A percentile compares a stretch with the other conserved stretches of the same genome.
These are phyloP conservation scores for Atkinsonella texensis DNA, from an alignment of 2,329 filamentous ascomycete genomes.

Conservation along the genomic window DNA sequence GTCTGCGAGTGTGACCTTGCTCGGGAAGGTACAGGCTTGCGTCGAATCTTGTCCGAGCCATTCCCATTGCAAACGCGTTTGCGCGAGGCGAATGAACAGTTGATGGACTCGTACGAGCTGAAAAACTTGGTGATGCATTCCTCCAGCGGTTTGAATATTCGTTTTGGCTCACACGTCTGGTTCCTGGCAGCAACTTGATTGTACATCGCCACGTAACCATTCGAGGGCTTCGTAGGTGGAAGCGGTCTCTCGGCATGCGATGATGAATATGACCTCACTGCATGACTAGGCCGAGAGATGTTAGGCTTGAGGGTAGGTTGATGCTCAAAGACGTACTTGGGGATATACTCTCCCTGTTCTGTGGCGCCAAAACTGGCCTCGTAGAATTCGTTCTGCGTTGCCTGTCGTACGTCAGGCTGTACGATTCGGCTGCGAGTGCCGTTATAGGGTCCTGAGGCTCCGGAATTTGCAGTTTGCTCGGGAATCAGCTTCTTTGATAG, in stretches of 20 bases:
- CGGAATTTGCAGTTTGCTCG: not conserved
- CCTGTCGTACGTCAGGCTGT: not conserved
- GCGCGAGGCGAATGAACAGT: constrained; percentile 56
- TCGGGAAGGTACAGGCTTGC: constrained; percentile 14
- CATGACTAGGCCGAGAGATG: constrained; percentile 13
- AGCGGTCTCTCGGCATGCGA: constrained; percentile 29
- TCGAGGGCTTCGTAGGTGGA: constrained; percentile 9
- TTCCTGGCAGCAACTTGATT: constrained; percentile 5
- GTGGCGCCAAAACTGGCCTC: not conserved
- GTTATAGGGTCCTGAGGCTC: not conserved
- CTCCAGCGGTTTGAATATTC: constrained; percentile 64
- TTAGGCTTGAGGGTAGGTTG: constrained; percentile 25
- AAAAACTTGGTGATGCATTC: constrained; percentile 64
- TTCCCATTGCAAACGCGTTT: constrained; percentile 21
- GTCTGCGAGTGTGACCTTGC: constrained; percentile 4
- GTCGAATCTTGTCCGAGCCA: constrained; percentile 15
- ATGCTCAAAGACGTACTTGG: constrained; percentile 24
- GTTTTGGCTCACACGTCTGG: constrained; percentile 30
- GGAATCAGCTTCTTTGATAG: constrained; percentile 16
- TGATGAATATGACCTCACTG: constrained; percentile 30
- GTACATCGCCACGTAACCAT: constrained; percentile 9
- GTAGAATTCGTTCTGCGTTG: not conserved
- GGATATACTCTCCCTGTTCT: not conserved
- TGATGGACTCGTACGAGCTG: constrained; percentile 58
- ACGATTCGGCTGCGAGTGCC: not conserved